Base-by-base conservation (phyloP, 23 red algal species). In the Rhodosorus marinus region DNA sequence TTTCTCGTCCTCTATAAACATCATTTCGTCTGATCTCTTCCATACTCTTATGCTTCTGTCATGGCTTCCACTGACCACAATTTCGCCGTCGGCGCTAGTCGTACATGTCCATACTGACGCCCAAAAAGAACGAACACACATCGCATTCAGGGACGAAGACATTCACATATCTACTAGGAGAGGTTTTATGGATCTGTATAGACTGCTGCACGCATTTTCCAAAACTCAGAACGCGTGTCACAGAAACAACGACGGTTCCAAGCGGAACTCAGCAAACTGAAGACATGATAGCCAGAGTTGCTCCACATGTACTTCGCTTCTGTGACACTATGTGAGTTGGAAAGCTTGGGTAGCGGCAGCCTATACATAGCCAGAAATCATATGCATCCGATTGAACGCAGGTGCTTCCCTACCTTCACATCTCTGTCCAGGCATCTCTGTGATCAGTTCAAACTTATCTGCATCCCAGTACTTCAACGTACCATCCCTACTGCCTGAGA, bases 391-490 rank as follows among this genome's bases (percentile, higher is more conserved):
- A n/a, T n/a, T n/a, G n/a, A n/a, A n/a, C n/a, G n/a, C n/a, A n/a
- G n/a, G n/a, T n/a, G n/a, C n/a, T n/a, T n/a, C n/a, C n/a, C n/a
- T n/a, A 29, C 64, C 66, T 26, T 80, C 53, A 11, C 62, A 79
- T 32, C 54, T 56, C 20, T 73, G 69, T 52, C 90, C 72, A 55
- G 75, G 60, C 6, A 84, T 49, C 38, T 64, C 63, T 22, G 52
- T 49, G 30, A 98, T 55, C 21, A 71, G 58, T 22, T 61, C 68
- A 32, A 70, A 80, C 31, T 66, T 62, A 49, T 98, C 90, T 0
- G 60, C 71, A 62, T 98, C 90, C 90, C 90, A 98, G 52, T 85
- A 85, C 45, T 70, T 55, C n/a, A 98, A 17, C 26, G 42, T 52
- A 2, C 90, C 90, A 51, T 98, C 90, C 8, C 79, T 65, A 22